Percentiles rank a stretch among this genome's conserved stretches.
Evolutionary conservation across 2,329 filamentous ascomycete genomes (phyloP).

Genomic region (Thielaviopsis musarum): DNA sequence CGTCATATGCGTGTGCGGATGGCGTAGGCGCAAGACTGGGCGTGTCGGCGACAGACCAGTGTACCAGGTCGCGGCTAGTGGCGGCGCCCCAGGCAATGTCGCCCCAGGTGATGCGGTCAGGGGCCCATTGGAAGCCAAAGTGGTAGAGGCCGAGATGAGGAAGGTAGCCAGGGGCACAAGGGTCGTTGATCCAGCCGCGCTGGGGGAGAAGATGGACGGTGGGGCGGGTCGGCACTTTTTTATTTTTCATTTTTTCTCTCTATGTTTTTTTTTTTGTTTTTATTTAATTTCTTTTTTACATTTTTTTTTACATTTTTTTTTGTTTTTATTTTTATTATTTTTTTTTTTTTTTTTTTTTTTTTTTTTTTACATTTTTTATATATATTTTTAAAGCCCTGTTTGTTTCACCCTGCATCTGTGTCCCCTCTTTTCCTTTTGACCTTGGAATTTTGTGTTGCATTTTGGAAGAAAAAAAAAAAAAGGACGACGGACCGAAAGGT

Average conservation of each 20-base stretch:
- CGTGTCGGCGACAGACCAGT: not conserved
- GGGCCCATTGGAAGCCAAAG: not conserved
- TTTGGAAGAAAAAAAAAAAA: too few species aligned
- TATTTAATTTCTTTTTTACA: too few species aligned
- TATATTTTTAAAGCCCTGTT: too few species aligned
- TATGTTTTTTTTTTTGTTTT: too few species aligned
- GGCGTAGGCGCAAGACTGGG: not conserved
- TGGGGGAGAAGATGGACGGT: not conserved
- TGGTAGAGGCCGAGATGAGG: not conserved
- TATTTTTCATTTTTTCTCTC: not conserved
- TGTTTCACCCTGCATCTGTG: too few species aligned
- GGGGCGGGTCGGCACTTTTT: not conserved
- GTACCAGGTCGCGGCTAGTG: not conserved
- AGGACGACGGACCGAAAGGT: too few species aligned
- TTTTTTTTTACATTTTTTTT: too few species aligned
- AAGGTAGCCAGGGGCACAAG: not conserved
- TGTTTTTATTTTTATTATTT: too few species aligned
- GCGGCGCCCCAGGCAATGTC: not conserved
- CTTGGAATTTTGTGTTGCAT: too few species aligned
- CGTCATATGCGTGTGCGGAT: not conserved
- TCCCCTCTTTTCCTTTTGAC: too few species aligned
- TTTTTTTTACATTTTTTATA: too few species aligned
- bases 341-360: too few species aligned
- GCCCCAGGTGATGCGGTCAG: not conserved
- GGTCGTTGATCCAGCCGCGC: not conserved